Conservation (phyloP, 805 yeast genomes). For the Pichia insulana region DNA sequence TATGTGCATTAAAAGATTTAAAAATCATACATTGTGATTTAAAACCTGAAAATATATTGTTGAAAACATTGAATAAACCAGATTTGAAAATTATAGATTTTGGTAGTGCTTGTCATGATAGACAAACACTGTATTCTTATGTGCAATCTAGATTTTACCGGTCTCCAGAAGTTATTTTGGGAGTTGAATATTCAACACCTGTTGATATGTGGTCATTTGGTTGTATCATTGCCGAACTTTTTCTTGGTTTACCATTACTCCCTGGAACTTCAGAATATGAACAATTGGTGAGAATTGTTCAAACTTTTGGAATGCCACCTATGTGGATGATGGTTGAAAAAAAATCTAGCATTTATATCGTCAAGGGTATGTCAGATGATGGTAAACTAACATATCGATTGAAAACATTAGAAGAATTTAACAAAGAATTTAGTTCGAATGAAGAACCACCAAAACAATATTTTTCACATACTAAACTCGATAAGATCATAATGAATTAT, state of each 20-base stretch:
- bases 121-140: conserved; percentile 82
- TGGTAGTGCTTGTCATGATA: conserved; percentile 90
- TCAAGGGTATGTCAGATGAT: conserved; percentile 11
- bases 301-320: conserved; percentile 82
- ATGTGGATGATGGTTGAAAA: conserved; percentile 95
- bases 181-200: conserved; percentile 84
- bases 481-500: conserved; percentile 71
- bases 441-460: conserved; percentile 85
- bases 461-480: conserved; percentile 53
- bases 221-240: conserved; percentile 50
- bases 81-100: conserved; percentile 90
- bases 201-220: conserved; percentile 77
- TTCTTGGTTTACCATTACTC: conserved; percentile 81
- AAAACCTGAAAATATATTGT: conserved; percentile 89
- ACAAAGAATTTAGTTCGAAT: conserved; percentile 41
- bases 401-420: conserved; percentile 37
- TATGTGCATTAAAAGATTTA: conserved; percentile 71
- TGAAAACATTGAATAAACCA: conserved; percentile 73
- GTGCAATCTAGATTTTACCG: conserved; percentile 90
- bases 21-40: conserved; percentile 92
- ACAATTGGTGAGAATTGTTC: conserved; percentile 73
- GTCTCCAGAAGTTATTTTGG: conserved; percentile 89
- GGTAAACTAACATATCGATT: conserved; percentile 31
- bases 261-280: conserved; percentile 95
- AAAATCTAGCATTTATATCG: conserved; percentile 60